phyloP scores from a whole-genome alignment of 2,329 filamentous ascomycete species.

The Westerdykella ornata region DNA sequence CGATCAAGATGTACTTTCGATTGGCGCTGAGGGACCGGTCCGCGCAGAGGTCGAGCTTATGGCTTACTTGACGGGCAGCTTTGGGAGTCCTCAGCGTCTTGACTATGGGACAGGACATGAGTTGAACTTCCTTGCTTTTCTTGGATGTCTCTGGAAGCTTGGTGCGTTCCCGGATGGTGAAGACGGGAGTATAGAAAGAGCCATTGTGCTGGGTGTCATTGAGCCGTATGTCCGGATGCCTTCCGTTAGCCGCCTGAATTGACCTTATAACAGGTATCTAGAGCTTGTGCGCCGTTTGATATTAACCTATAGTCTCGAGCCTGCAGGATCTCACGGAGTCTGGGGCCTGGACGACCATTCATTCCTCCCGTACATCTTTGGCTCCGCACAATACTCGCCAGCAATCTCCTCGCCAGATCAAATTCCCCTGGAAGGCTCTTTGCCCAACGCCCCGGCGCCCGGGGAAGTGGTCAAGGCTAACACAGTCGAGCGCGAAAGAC shows the following conservation, averaged over 20 bases:
- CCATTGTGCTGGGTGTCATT: conserved; percentile 73
- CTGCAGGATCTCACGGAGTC: conserved; percentile 91
- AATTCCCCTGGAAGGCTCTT: conserved; percentile 73
- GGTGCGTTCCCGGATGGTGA: conserved; percentile 61
- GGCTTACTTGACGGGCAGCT: conserved; percentile 74
- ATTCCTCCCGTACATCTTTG: conserved; percentile 90
- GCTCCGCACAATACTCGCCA: conserved; percentile 80
- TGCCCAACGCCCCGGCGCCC: conserved; percentile 61
- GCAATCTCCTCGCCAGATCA: conserved; percentile 52
- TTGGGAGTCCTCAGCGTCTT: conserved; percentile 80
- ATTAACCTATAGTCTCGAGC: conserved; percentile 84
- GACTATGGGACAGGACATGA: conserved; percentile 98
- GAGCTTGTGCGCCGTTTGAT: conserved; percentile 75
- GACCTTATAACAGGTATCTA: conserved; percentile 56
- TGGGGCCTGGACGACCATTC: conserved; percentile 98
- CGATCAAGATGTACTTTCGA: conserved; percentile 42
- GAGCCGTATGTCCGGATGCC: conserved; percentile 59
- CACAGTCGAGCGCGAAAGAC: conserved; percentile 38
- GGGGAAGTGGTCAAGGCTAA: conserved; percentile 51
- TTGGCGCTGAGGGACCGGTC: conserved; percentile 23
- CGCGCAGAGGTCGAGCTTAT: conserved; percentile 61
- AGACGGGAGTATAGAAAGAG: conserved; percentile 59
- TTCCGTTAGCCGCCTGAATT: conserved; percentile 1
- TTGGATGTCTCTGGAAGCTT: conserved; percentile 87
- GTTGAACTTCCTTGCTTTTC: conserved; percentile 85